These are phyloP conservation scores for Aspergillus cavernicola DNA, from an alignment of 495 filamentous ascomycete species.

Conservation along the genomic window DNA sequence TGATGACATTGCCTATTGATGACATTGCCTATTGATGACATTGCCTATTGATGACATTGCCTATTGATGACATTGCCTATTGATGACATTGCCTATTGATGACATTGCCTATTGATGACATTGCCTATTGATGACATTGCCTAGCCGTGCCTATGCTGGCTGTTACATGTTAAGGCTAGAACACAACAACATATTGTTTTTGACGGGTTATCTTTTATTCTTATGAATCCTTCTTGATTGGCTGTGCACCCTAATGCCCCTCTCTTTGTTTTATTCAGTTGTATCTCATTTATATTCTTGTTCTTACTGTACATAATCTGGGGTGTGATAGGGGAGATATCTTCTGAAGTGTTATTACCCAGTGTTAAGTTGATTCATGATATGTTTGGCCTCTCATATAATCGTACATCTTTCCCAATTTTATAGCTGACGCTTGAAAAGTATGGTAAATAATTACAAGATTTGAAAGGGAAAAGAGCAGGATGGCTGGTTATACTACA, in stretches of 20 bases:
- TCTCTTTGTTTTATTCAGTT: not conserved
- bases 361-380: not conserved
- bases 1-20: too few relatives aligned
- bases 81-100: too few relatives aligned
- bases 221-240: not conserved
- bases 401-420: slow-evolving; percentile 5
- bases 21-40: too few relatives aligned
- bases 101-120: too few relatives aligned
- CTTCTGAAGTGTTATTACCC: not conserved
- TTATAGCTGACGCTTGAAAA: not conserved
- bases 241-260: not conserved
- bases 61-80: too few relatives aligned
- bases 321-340: not conserved
- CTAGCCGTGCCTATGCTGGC: too few relatives aligned
- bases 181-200: not conserved
- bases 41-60: too few relatives aligned
- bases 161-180: too few relatives aligned
- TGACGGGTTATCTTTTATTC: not conserved
- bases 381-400: not conserved
- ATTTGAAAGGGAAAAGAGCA: not conserved
- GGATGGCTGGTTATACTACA: slow-evolving; percentile 24
- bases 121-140: too few relatives aligned
- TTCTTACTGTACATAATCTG: slow-evolving; percentile 10
- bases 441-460: slow-evolving; percentile 17
- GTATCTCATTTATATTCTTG: not conserved